Conservation (phyloP, 306 rosid genomes). For the Nissolia schottii region DNA sequence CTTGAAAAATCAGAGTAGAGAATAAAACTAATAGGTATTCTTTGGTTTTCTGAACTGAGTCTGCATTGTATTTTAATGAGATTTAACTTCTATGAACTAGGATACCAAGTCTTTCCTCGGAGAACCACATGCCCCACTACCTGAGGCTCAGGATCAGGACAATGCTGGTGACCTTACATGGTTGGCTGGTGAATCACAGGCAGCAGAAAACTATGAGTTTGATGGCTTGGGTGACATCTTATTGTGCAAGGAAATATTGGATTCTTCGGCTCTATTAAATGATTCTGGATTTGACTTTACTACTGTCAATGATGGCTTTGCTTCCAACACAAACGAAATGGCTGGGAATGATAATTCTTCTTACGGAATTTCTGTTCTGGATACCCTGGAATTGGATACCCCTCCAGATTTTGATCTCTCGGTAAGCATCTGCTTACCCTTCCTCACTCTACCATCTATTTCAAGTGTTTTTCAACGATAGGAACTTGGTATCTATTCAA, state of each 20-base stretch:
- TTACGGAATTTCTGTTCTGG: conserved; percentile 49
- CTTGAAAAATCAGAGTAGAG: background rate
- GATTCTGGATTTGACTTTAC: conserved; percentile 22
- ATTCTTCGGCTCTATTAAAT: conserved; percentile 28
- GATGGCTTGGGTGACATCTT: conserved; percentile 50
- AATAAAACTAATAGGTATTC: background rate
- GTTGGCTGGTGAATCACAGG: conserved; percentile 79
- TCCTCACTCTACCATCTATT: background rate
- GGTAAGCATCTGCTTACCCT: conserved; percentile 44
- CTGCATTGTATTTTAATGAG: conserved; percentile 1
- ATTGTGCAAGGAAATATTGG: conserved; percentile 62
- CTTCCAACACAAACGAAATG: conserved; percentile 5
- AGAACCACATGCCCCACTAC: conserved; percentile 23
- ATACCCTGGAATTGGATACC: conserved; percentile 58
- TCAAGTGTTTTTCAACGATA: too few species aligned
- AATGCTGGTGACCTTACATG: conserved; percentile 34
- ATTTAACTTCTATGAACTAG: conserved; percentile 31
- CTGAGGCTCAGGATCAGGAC: conserved; percentile 24
- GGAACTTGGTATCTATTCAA: too few species aligned
- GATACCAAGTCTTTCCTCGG: conserved; percentile 30
- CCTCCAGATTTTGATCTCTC: conserved; percentile 74
- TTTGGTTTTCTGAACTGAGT: background rate
- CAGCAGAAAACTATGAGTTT: conserved; percentile 33
- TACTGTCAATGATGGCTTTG: conserved; percentile 15
- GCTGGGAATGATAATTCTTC: conserved; percentile 25